phyloP scores from a whole-genome alignment of 495 filamentous ascomycete genomes.

The Penicillium coprophilum region DNA sequence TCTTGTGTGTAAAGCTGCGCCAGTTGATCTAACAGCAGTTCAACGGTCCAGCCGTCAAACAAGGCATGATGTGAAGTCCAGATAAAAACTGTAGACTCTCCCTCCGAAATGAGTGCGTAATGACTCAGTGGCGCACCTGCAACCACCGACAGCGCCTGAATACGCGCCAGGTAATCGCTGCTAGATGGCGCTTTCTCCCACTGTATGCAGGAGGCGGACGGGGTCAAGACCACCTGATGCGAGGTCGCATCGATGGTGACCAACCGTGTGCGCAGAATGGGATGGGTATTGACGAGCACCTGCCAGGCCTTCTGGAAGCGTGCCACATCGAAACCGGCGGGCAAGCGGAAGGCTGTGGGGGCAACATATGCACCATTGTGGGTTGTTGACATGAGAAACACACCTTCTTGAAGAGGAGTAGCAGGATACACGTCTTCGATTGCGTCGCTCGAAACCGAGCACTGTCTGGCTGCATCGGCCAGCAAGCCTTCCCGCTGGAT shows the following conservation, averaged over 20 bases:
- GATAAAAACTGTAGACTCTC: not conserved
- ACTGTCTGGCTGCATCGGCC: not conserved
- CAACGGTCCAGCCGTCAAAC: slow-evolving; percentile 60
- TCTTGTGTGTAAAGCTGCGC: slow-evolving; percentile 31
- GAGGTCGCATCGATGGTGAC: slow-evolving; percentile 21
- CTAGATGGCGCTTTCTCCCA: not conserved
- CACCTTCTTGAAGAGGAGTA: slow-evolving; percentile 59
- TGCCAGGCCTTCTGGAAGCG: slow-evolving; percentile 44
- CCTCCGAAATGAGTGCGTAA: not conserved
- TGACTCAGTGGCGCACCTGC: too few relatives aligned
- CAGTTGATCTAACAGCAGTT: slow-evolving; percentile 47
- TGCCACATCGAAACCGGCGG: slow-evolving; percentile 26
- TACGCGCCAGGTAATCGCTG: too few relatives aligned
- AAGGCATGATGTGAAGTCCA: slow-evolving; percentile 58
- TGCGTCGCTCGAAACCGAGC: slow-evolving; percentile 20
- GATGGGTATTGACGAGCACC: slow-evolving; percentile 20
- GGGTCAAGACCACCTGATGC: too few relatives aligned
- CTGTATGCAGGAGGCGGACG: not conserved
- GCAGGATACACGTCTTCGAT: slow-evolving; percentile 63
- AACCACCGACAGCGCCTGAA: too few relatives aligned
- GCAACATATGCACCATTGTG: slow-evolving; percentile 32
- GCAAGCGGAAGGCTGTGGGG: slow-evolving; percentile 29
- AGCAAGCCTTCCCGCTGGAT: slow-evolving; percentile 1
- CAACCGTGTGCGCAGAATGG: slow-evolving; percentile 47
- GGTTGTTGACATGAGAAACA: slow-evolving; percentile 50